These are phyloP conservation scores for Reticulascus tulasneorum DNA, from an alignment of 2,329 filamentous ascomycete genomes.

Conservation along the genomic window DNA sequence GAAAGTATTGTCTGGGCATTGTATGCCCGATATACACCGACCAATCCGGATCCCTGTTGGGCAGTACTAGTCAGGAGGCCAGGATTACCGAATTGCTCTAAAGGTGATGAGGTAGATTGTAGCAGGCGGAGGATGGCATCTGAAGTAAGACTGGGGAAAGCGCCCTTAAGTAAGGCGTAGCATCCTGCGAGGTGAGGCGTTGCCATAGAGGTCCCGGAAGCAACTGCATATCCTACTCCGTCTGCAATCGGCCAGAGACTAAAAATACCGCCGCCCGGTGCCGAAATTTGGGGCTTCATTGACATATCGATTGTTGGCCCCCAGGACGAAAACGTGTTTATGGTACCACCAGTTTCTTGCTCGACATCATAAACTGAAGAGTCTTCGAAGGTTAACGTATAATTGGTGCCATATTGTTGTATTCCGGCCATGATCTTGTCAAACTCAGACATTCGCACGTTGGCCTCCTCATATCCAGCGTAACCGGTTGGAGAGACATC, in stretches of 20 bases:
- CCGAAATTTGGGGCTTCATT: slow-evolving; percentile 9
- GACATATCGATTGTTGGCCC: slow-evolving; percentile 11
- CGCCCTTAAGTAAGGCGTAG: slow-evolving; percentile 7
- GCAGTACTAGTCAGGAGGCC: slow-evolving; percentile 4
- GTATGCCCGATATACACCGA: slow-evolving; percentile 3
- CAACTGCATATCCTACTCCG: slow-evolving; percentile 8
- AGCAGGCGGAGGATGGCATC: slow-evolving; percentile 3
- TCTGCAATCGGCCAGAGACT: slow-evolving; percentile 9
- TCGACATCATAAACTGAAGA: slow-evolving; percentile 6
- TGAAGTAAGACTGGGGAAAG: slow-evolving; percentile 1
- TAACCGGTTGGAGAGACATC: slow-evolving; percentile 3
- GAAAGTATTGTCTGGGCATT: slow-evolving; percentile 4
- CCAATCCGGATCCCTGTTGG: slow-evolving; percentile 7
- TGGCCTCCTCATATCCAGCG: too few species aligned
- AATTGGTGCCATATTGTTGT: slow-evolving; percentile 5
- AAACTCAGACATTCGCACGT: too few species aligned
- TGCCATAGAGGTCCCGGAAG: slow-evolving; percentile 10
- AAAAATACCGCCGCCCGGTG: slow-evolving; percentile 7
- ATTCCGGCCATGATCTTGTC: slow-evolving; percentile 7
- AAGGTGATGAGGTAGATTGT: slow-evolving; percentile 6
- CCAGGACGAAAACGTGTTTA: slow-evolving; percentile 11
- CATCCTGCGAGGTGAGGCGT: slow-evolving; percentile 9
- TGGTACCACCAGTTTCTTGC: slow-evolving; percentile 6
- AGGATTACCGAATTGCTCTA: slow-evolving; percentile 1
- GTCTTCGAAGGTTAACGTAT: slow-evolving; percentile 5